These are phyloP conservation scores for Lactarius psammicola DNA, from an alignment of 768 basidiomycete genomes.

Conservation along the genomic window DNA sequence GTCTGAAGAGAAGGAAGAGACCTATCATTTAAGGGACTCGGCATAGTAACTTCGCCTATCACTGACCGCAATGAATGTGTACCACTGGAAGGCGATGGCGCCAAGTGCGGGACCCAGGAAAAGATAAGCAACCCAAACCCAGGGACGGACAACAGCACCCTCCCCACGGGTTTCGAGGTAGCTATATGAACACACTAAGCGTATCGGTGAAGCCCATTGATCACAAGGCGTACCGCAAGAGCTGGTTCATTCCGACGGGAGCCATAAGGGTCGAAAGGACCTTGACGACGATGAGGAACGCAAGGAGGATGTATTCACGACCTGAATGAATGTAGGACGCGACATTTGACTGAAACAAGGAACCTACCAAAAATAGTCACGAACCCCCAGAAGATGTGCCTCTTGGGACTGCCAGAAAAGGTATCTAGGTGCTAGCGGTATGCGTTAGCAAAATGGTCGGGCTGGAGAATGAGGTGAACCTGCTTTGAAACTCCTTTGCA, in stretches of 20 bases:
- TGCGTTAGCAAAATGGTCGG: background rate
- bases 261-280: constrained; percentile 31
- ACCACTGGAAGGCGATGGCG: constrained; percentile 51
- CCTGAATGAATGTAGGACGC: constrained; percentile 9
- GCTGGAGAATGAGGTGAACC: constrained; percentile 12
- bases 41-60: background rate
- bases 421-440: constrained; percentile 33
- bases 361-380: constrained; percentile 29
- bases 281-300: constrained; percentile 10
- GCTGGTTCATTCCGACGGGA: constrained; percentile 36
- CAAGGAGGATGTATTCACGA: constrained; percentile 21
- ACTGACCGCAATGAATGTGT: constrained; percentile 42
- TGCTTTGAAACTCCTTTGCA: constrained; percentile 37
- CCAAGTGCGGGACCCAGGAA: constrained; percentile 48
- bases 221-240: constrained; percentile 32
- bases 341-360: background rate
- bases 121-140: constrained; percentile 63
- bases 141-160: constrained; percentile 53
- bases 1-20: constrained; percentile 30
- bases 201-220: background rate
- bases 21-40: background rate
- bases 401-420: constrained; percentile 29
- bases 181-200: constrained; percentile 32
- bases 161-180: constrained; percentile 57
- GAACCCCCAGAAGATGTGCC: constrained; percentile 34